Evolutionary conservation across 139 green algal species (phyloP).

Genomic region (Coelastrella sp.): DNA sequence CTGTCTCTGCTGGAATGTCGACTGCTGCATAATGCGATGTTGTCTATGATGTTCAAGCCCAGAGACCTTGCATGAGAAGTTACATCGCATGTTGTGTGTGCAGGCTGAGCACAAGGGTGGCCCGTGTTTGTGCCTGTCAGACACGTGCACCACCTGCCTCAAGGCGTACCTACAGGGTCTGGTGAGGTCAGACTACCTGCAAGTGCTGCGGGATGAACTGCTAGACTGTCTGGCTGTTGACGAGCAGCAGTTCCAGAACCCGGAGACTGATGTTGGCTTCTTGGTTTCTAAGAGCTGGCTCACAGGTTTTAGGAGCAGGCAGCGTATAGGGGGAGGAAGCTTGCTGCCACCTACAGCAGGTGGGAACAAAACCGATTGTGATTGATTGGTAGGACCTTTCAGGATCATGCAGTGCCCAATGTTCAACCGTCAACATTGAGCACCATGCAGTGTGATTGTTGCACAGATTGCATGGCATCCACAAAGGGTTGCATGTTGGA

Average conservation of each 20-base stretch:
- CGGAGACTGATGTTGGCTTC: neutral
- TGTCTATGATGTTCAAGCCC: neutral
- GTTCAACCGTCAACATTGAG: too few species aligned
- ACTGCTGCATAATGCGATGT: too few species aligned
- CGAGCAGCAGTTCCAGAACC: neutral
- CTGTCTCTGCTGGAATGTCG: too few species aligned
- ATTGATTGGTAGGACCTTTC: too few species aligned
- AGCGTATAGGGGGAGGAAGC: slow-evolving; percentile 8
- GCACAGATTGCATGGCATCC: too few species aligned
- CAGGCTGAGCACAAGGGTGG: slow-evolving; percentile 32
- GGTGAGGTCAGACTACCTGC: slow-evolving; percentile 4
- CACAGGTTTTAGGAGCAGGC: slow-evolving; percentile 45
- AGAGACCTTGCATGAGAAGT: neutral
- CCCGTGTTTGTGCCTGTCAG: neutral
- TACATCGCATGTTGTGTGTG: neutral
- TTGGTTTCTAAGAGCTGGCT: slow-evolving; percentile 64
- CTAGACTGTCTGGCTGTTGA: slow-evolving; percentile 43
- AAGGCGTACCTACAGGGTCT: slow-evolving; percentile 42
- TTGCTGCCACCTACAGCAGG: slow-evolving; percentile 30
- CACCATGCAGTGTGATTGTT: too few species aligned
- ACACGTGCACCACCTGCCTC: slow-evolving; percentile 63
- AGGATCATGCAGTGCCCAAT: too few species aligned
- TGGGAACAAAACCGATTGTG: neutral
- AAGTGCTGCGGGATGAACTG: slow-evolving; percentile 23
- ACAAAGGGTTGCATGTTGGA: too few species aligned